Evolutionary conservation across 495 filamentous ascomycete genomes (phyloP).

Genomic region (Penicillium ochrochloron): DNA sequence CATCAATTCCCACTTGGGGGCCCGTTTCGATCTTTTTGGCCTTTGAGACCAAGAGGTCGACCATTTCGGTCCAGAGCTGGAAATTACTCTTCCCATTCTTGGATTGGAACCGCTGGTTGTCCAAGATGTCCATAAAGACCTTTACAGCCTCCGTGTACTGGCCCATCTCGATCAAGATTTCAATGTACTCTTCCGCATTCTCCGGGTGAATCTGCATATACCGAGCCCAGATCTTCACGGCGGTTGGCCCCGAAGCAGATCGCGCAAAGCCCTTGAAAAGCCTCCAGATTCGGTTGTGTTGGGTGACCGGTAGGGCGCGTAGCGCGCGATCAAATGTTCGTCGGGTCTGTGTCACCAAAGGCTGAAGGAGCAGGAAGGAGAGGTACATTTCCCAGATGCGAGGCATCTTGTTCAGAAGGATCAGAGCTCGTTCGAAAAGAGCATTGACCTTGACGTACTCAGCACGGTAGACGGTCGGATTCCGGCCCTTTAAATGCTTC

Average conservation of each 20-base stretch:
- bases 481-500: conserved; percentile 81
- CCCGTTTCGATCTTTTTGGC: conserved; percentile 84
- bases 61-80: conserved; percentile 97
- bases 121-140: conserved; percentile 90
- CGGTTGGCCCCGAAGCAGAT: conserved; percentile 88
- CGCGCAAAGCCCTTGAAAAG: conserved; percentile 91
- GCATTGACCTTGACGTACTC: conserved; percentile 95
- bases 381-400: conserved; percentile 99
- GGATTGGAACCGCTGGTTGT: conserved; percentile 89
- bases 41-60: conserved; percentile 92
- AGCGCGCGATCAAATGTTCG: conserved; percentile 93
- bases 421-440: conserved; percentile 90
- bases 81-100: conserved; percentile 94
- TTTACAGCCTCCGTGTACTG: conserved; percentile 91
- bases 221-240: conserved; percentile 89
- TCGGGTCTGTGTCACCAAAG: conserved; percentile 86
- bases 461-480: conserved; percentile 76
- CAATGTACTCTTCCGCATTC: conserved; percentile 92
- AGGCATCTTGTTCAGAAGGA: conserved; percentile 99
- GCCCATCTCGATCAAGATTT: conserved; percentile 78
- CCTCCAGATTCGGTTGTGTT: conserved; percentile 97
- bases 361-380: conserved; percentile 86
- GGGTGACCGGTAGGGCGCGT: conserved; percentile 91
- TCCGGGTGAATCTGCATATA: conserved; percentile 99
- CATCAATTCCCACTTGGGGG: conserved; percentile 79